phyloP scores from a whole-genome alignment of 75 land plant species.

The Azolla pinnata region DNA sequence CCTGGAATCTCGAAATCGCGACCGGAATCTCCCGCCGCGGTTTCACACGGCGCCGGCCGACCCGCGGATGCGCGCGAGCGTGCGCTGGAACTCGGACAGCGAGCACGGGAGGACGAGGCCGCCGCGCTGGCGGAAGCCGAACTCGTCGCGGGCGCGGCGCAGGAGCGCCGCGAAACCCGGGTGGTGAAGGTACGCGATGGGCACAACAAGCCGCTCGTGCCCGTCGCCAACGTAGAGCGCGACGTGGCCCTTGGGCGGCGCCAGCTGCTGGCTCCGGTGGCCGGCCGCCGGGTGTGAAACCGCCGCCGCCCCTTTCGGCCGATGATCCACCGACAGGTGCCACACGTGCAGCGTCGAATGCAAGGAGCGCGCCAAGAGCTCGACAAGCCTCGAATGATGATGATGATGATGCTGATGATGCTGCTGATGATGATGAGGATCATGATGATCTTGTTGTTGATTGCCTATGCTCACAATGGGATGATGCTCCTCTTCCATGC shows the following conservation, averaged over 20 bases:
- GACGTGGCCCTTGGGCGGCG: constrained; percentile 54
- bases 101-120: constrained; percentile 17
- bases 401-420: background rate
- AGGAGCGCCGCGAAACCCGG: constrained; percentile 9
- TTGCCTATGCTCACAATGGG: too few relatives aligned
- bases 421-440: too few relatives aligned
- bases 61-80: too few relatives aligned
- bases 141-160: constrained; percentile 16
- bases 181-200: constrained; percentile 7
- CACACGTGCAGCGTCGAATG: background rate
- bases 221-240: constrained; percentile 61
- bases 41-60: too few relatives aligned
- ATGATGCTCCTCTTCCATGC: too few relatives aligned
- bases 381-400: background rate
- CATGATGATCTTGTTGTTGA: too few relatives aligned
- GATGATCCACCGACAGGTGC: background rate
- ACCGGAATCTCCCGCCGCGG: too few relatives aligned
- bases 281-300: background rate
- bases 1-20: too few relatives aligned
- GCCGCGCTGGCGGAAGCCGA: constrained; percentile 16
- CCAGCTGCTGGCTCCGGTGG: background rate
- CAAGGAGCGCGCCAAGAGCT: background rate
- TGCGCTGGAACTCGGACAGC: background rate
- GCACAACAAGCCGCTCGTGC: constrained; percentile 12
- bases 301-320: background rate